Evolutionary conservation across 2,329 filamentous ascomycete species (phyloP).

Genomic region (Coniochaeta sp.): DNA sequence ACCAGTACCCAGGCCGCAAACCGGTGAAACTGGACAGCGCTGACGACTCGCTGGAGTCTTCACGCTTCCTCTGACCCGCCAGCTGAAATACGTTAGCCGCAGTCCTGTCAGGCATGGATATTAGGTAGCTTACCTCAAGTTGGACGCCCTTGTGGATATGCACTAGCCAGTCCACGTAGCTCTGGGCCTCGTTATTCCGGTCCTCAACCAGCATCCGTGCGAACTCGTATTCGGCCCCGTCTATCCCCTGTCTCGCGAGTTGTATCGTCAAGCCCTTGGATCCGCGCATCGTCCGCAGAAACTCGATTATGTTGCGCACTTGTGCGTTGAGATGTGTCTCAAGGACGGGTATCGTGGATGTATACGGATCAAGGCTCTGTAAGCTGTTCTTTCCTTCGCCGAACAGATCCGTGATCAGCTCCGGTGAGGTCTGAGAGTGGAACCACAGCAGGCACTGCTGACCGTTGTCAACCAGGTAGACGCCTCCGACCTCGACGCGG

Average conservation of each 20-base stretch:
- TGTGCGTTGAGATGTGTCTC: slow-evolving; percentile 92
- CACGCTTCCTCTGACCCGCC: slow-evolving; percentile 64
- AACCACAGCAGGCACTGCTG: slow-evolving; percentile 90
- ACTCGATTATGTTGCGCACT: slow-evolving; percentile 87
- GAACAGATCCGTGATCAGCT: slow-evolving; percentile 84
- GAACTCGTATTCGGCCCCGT: slow-evolving; percentile 96
- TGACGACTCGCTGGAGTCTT: slow-evolving; percentile 45
- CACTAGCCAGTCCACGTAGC: slow-evolving; percentile 97
- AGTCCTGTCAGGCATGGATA: slow-evolving; percentile 1
- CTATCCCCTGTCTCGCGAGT: slow-evolving; percentile 82
- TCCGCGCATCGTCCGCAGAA: slow-evolving; percentile 70
- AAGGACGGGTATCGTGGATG: slow-evolving; percentile 70
- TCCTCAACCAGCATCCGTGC: slow-evolving; percentile 87
- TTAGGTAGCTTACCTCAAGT: slow-evolving; percentile 58
- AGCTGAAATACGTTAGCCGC: slow-evolving; percentile 33
- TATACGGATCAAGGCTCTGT: slow-evolving; percentile 73
- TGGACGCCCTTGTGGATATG: slow-evolving; percentile 91
- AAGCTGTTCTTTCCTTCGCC: slow-evolving; percentile 66
- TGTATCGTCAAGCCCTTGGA: slow-evolving; percentile 86
- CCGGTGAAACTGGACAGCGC: slow-evolving; percentile 32
- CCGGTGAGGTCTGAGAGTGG: slow-evolving; percentile 85
- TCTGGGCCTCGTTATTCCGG: slow-evolving; percentile 94
- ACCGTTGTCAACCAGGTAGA: slow-evolving; percentile 91
- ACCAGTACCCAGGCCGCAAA: slow-evolving; percentile 22
- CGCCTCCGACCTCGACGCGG: slow-evolving; percentile 84